Evolutionary conservation across 148 eudicot genomes (phyloP), one percentile per base, ranked within the genome.

Genomic region (Tetragonia tetragonoides): DNA sequence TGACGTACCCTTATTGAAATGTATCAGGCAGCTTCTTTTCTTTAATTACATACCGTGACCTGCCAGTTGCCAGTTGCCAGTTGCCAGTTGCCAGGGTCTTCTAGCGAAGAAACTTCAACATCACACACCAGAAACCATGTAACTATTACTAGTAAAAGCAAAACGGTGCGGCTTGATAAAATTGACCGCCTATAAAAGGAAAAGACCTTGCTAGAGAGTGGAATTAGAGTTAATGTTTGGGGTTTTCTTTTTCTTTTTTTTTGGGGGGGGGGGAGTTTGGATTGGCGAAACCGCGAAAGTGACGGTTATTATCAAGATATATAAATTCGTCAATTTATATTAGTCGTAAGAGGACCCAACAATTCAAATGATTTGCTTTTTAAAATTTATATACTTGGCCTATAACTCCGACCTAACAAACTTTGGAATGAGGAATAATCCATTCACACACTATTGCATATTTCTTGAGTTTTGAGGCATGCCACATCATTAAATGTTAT

Each of bases 1-100:
- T 77, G 78, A 81, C 81, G 84, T 77, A 42, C 46, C 73, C 41
- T 8, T 59, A 6, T 67, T 67, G 80, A 77, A 73, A 42, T 81
- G 3, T 76, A 67, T 41, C 75, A 63, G 72, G 16, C 68, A 64
- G n/a, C 56, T 67, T 75, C 40, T 15, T 37, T 72, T 75, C 73
- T 66, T 72, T 75, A 64, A 39, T 71, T 76, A 76, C 34, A 28
- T 28, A 28, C 40, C 62, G 61, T 79, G 80, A 80, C 80, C 23
- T 17, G 57, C n/a, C n/a, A n/a, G n/a, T n/a, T n/a, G n/a, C n/a
- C n/a, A n/a, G n/a, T n/a, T n/a, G n/a, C n/a, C n/a, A n/a, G n/a
- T n/a, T n/a, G n/a, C n/a, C n/a, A n/a, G 74, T 24, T 9, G 68
- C 65, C 16, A 74, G 56, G 40, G 68, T 78, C 80, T 62, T 54